Base-by-base conservation (phyloP, 192 early-diverging fungal species). In the Allomyces arbusculus region DNA sequence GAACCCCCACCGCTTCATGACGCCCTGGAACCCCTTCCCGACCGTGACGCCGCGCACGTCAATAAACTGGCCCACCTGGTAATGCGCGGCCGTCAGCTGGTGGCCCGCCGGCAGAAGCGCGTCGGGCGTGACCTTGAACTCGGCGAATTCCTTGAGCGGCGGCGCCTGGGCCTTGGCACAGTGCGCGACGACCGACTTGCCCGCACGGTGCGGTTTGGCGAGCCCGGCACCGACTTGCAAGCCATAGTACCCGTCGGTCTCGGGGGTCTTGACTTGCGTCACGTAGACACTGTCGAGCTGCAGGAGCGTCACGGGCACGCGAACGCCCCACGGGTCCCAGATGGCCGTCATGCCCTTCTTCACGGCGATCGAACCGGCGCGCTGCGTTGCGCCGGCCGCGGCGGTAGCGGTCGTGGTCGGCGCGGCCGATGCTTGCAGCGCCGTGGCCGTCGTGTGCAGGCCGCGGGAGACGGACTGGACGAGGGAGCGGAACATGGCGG, bases 1-100 rank as follows among this genome's bases (percentile, higher is more conserved):
- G 72, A 95, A 95, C 33, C 86, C 86, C 83, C 87, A 91, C 74
- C 93, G 83, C 84, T 98, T 98, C 93, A 98, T 98, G 8, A 85
- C 91, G 69, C 95, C 95, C 68, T 88, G 87, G 77, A 95, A 95
- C 20, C 94, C 94, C 74, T 97, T 97, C 66, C 91, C 92, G 55
- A 87, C 81, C 23, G 87, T 89, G 55, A 22, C 62, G 14, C 63
- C 44, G 61, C n/a, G 50, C 63, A 87, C 84, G 70, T 98, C 95
- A 11, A 98, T 90, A 78, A 80, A 91, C 76, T 95, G 95, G 14
- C 95, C 95, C n/a, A 89, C 80, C 28, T 93, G 82, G 82, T 93
- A 98, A 69, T 98, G 95, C 2, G 84, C 82, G 2, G 92, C 91
- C 16, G 73, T 81, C 55, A 98, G 71, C 61, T 79, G 75, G 10